Evolutionary conservation across 306 rosid genomes (phyloP).

Genomic region (Rubus idaeus): DNA sequence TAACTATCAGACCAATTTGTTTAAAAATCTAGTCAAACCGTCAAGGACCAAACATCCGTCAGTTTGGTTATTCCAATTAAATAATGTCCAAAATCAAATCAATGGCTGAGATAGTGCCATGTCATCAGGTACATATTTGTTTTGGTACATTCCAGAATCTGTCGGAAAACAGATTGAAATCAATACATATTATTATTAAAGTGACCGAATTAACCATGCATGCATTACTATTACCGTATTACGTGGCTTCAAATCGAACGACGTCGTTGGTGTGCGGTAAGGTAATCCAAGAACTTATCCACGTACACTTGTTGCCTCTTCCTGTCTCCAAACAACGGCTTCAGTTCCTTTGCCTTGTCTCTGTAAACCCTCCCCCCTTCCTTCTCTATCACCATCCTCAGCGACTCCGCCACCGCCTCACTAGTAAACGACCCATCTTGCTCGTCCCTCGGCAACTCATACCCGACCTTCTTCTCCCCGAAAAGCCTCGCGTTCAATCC

Average conservation of each 20-base stretch:
- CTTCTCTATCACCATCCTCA: constrained; percentile 28
- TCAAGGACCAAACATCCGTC: too few species aligned
- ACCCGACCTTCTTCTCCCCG: constrained; percentile 41
- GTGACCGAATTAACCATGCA: too few species aligned
- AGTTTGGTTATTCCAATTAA: too few species aligned
- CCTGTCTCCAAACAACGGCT: constrained; percentile 19
- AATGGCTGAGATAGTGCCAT: too few species aligned
- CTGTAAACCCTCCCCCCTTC: constrained; percentile 37
- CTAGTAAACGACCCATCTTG: constrained; percentile 35
- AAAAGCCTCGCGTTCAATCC: constrained; percentile 33
- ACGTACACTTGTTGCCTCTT: constrained; percentile 16
- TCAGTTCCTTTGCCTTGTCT: constrained; percentile 36
- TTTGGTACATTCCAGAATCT: too few species aligned
- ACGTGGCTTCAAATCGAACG: not conserved
- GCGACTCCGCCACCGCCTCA: constrained; percentile 31
- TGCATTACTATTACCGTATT: too few species aligned
- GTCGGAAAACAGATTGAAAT: too few species aligned
- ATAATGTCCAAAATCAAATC: too few species aligned
- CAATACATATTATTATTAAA: too few species aligned
- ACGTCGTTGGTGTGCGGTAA: not conserved
- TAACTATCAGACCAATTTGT: too few species aligned
- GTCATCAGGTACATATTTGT: too few species aligned
- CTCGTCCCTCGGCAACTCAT: constrained; percentile 30
- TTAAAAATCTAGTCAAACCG: too few species aligned
- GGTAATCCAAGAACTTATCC: constrained; percentile 18